These are phyloP conservation scores for Solioccasus polychromus DNA, from an alignment of 768 basidiomycete genomes.

Conservation along the genomic window DNA sequence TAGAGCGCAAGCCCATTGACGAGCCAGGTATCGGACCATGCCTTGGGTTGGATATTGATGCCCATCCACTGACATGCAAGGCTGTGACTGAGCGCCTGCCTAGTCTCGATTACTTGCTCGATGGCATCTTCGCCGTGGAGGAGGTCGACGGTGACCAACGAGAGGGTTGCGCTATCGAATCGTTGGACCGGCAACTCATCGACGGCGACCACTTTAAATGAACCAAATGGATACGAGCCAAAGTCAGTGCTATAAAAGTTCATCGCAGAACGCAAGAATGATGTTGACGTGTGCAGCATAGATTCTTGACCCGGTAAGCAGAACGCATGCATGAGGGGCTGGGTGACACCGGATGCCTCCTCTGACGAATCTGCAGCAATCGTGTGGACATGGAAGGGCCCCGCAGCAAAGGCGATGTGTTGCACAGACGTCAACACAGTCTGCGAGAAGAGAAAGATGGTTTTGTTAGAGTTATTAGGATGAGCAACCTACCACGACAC, in stretches of 20 bases:
- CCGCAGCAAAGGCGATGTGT: slow-evolving; percentile 93
- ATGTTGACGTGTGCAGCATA: slow-evolving; percentile 64
- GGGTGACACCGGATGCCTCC: slow-evolving; percentile 59
- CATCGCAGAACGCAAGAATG: slow-evolving; percentile 86
- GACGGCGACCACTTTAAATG: slow-evolving; percentile 92
- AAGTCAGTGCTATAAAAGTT: slow-evolving; percentile 88
- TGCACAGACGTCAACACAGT: slow-evolving; percentile 88
- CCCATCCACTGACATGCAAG: slow-evolving; percentile 97
- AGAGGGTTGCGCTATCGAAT: slow-evolving; percentile 82
- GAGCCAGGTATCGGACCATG: slow-evolving; percentile 96
- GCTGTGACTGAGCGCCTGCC: slow-evolving; percentile 82
- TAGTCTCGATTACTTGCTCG: slow-evolving; percentile 89
- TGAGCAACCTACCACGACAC: slow-evolving; percentile 68
- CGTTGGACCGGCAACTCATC: slow-evolving; percentile 81
- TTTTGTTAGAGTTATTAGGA: slow-evolving; percentile 90
- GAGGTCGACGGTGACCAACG: slow-evolving; percentile 75
- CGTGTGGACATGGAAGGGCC: slow-evolving; percentile 81
- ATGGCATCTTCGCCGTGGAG: slow-evolving; percentile 86
- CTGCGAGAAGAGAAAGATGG: slow-evolving; percentile 91
- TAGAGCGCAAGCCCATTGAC: slow-evolving; percentile 91
- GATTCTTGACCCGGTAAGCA: slow-evolving; percentile 87
- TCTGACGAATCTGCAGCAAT: slow-evolving; percentile 65
- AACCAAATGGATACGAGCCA: slow-evolving; percentile 94
- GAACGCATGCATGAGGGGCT: slow-evolving; percentile 84
- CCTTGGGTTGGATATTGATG: slow-evolving; percentile 91